Base-by-base conservation (phyloP, 192 early-diverging fungal genomes). In the Radiomyces spectabilis region DNA sequence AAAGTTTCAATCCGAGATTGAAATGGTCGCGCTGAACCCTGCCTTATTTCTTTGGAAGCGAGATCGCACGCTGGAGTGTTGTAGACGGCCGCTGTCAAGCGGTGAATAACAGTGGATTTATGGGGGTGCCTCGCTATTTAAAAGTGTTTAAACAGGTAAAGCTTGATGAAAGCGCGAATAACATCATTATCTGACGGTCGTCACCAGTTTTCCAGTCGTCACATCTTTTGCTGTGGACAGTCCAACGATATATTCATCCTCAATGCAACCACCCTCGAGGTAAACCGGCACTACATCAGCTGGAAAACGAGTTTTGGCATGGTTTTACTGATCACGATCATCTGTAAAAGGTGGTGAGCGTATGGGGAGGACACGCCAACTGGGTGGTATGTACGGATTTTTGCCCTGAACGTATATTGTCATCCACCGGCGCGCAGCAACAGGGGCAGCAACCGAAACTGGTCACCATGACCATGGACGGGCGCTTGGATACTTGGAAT, bases 361-460 rank as follows among this genome's bases (percentile, higher is more conserved):
- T 82, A 12, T 82, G 80, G 80, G 74, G 69, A 16, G 77, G 76
- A 1, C 80, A 82, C 47, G 39, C 65, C 25, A 69, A 79, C 42
- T 82, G 80, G 80, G 75, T 73, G 9, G 53, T 62, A 27, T 76
- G 74, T 49, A 79, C 77, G 10, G 48, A 60, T 12, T 59, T 77
- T 24, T 72, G 70, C n/a, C n/a, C n/a, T n/a, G n/a, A n/a, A n/a
- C n/a, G n/a, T n/a, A n/a, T n/a, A n/a, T n/a, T n/a, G n/a, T n/a
- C n/a, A n/a, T n/a, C n/a, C n/a, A n/a, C n/a, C n/a, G n/a, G n/a
- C n/a, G n/a, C n/a, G n/a, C n/a, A n/a, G n/a, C n/a, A n/a, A n/a
- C n/a, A n/a, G n/a, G n/a, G n/a, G n/a, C n/a, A n/a, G n/a, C n/a
- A n/a, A n/a, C n/a, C n/a, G n/a, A n/a, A n/a, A 38, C 55, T 82